phyloP scores from a whole-genome alignment of 1,284 basidiomycete species.

The Porodaedalea pini region DNA sequence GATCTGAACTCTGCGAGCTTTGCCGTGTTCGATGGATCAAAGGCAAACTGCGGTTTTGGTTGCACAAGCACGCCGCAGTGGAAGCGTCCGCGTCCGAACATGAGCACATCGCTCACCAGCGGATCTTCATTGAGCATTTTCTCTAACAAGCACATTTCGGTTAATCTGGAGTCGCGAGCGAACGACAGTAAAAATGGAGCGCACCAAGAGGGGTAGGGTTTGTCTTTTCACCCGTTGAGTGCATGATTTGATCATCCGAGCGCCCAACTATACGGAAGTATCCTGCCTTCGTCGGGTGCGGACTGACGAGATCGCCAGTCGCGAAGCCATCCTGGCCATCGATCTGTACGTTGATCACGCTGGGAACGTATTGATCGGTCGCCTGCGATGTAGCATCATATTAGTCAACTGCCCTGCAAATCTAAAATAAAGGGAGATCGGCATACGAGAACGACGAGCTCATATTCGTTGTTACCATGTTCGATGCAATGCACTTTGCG shows the following conservation, averaged over 20 bases:
- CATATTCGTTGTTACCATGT: slow-evolving; percentile 9
- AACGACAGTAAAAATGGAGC: neutral
- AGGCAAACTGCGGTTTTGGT: slow-evolving; percentile 29
- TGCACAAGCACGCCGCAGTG: slow-evolving; percentile 43
- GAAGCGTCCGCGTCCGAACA: slow-evolving; percentile 42
- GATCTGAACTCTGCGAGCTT: slow-evolving; percentile 33
- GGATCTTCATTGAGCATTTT: slow-evolving; percentile 33
- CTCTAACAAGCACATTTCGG: slow-evolving; percentile 14
- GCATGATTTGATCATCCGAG: slow-evolving; percentile 50
- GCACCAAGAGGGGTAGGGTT: slow-evolving; percentile 42
- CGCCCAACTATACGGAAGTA: slow-evolving; percentile 45
- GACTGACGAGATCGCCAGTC: slow-evolving; percentile 41
- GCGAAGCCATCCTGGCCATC: slow-evolving; percentile 32
- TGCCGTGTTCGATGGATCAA: slow-evolving; percentile 32
- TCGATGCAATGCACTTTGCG: neutral
- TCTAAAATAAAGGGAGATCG: neutral
- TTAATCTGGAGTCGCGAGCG: neutral
- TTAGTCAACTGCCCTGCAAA: neutral
- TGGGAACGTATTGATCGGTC: slow-evolving; percentile 6
- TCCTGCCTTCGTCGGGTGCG: slow-evolving; percentile 42
- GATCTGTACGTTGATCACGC: slow-evolving; percentile 27
- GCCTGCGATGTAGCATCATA: neutral
- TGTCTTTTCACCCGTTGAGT: slow-evolving; percentile 49
- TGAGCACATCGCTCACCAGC: slow-evolving; percentile 31
- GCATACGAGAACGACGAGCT: slow-evolving; percentile 11